These are phyloP conservation scores for Raddia distichophylla DNA, from an alignment of 176 grass and related monocot species.

Conservation along the genomic window DNA sequence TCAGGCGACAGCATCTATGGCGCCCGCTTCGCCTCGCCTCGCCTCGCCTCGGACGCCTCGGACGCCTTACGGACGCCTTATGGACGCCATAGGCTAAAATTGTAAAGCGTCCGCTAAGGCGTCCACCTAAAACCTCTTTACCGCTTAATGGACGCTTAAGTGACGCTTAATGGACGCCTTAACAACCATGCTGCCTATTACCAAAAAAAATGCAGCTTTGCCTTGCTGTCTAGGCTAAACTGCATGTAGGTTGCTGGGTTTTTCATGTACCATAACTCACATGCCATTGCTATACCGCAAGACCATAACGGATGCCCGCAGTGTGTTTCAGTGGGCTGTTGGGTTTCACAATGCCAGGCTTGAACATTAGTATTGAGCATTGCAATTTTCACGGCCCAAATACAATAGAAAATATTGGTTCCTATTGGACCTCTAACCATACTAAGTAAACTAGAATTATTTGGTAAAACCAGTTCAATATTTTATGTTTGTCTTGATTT, in stretches of 20 bases:
- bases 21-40: no score
- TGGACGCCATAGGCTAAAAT: no score
- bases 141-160: no score
- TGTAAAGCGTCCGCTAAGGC: no score
- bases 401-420: neutral
- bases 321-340: constrained; percentile 6
- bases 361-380: neutral
- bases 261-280: neutral
- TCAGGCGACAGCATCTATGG: no score
- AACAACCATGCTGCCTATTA: no score
- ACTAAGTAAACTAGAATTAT: neutral
- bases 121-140: no score
- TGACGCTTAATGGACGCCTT: no score
- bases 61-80: no score
- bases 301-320: neutral
- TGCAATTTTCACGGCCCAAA: neutral
- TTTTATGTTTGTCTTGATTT: constrained; percentile 9
- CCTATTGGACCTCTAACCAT: neutral
- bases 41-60: no score
- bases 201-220: neutral
- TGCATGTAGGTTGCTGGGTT: neutral
- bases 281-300: neutral
- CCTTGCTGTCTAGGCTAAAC: neutral
- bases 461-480: neutral
- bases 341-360: neutral